Evolutionary conservation across 1,284 basidiomycete species (phyloP).

Genomic region (Ustilago nuda): DNA sequence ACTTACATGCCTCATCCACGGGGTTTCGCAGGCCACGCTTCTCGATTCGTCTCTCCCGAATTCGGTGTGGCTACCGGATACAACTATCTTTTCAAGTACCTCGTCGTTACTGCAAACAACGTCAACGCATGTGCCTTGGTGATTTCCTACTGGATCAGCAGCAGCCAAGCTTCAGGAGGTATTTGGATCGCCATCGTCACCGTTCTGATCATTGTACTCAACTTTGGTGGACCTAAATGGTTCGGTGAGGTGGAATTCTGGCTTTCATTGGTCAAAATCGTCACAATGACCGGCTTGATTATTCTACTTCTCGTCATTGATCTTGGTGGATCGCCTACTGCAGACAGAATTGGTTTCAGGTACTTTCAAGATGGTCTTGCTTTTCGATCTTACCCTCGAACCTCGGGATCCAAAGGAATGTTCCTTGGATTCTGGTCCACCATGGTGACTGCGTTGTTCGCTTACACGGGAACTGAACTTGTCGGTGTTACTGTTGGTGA

Average conservation of each 20-base stretch:
- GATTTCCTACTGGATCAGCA: constrained; percentile 31
- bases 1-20: constrained; percentile 70
- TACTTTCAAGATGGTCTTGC: constrained; percentile 72
- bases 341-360: constrained; percentile 75
- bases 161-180: constrained; percentile 51
- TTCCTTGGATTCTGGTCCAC: constrained; percentile 60
- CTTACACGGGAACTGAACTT: constrained; percentile 76
- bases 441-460: constrained; percentile 71
- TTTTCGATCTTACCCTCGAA: constrained; percentile 33
- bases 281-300: constrained; percentile 53
- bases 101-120: constrained; percentile 45
- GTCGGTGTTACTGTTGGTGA: constrained; percentile 72
- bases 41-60: constrained; percentile 71
- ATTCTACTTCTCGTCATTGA: constrained; percentile 56
- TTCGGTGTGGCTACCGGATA: constrained; percentile 69
- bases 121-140: constrained; percentile 37
- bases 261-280: constrained; percentile 48
- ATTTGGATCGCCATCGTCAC: constrained; percentile 51
- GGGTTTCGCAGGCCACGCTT: constrained; percentile 70
- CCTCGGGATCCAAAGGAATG: constrained; percentile 58
- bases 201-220: constrained; percentile 65
- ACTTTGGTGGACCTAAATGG: constrained; percentile 72
- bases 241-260: constrained; percentile 73
- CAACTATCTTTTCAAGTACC: constrained; percentile 54
- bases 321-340: constrained; percentile 72